Percentiles rank a stretch among this genome's conserved stretches.
Evolutionary conservation across 352 stramenopile species (phyloP).

Genomic region (Pythium myriotylum): DNA sequence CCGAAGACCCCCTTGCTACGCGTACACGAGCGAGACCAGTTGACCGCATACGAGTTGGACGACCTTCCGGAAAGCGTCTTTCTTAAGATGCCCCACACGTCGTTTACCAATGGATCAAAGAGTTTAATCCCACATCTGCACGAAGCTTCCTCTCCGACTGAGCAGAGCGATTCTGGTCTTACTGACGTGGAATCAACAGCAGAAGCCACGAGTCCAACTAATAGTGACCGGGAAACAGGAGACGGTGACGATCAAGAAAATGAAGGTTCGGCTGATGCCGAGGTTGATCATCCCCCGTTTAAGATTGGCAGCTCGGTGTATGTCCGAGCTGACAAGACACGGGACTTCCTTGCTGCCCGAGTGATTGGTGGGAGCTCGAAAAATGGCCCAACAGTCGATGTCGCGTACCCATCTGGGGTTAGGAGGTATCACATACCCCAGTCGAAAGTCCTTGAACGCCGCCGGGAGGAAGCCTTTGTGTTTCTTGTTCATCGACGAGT

Average conservation of each 20-base stretch:
- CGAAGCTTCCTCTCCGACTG: constrained; percentile 10
- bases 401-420: constrained; percentile 60
- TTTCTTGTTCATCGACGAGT: constrained; percentile 87
- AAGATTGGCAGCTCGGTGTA: constrained; percentile 61
- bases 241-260: constrained; percentile 11
- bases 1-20: constrained; percentile 59
- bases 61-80: constrained; percentile 12
- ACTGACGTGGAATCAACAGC: constrained; percentile 13
- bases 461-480: constrained; percentile 58
- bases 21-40: constrained; percentile 77
- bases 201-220: constrained; percentile 9
- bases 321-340: constrained; percentile 65
- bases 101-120: constrained; percentile 6
- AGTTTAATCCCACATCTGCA: background rate
- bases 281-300: constrained; percentile 21
- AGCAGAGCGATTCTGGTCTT: constrained; percentile 14
- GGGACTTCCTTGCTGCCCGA: constrained; percentile 56
- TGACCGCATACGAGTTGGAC: constrained; percentile 77
- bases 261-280: background rate
- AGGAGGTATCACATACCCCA: constrained; percentile 64
- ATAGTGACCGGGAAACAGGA: constrained; percentile 16
- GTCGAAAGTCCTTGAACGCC: constrained; percentile 56
- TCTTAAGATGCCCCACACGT: constrained; percentile 1
- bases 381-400: constrained; percentile 59
- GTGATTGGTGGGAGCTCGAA: constrained; percentile 67